Base-by-base conservation (phyloP, 208 protist genomes). In the Trypanosoma melophagium region DNA sequence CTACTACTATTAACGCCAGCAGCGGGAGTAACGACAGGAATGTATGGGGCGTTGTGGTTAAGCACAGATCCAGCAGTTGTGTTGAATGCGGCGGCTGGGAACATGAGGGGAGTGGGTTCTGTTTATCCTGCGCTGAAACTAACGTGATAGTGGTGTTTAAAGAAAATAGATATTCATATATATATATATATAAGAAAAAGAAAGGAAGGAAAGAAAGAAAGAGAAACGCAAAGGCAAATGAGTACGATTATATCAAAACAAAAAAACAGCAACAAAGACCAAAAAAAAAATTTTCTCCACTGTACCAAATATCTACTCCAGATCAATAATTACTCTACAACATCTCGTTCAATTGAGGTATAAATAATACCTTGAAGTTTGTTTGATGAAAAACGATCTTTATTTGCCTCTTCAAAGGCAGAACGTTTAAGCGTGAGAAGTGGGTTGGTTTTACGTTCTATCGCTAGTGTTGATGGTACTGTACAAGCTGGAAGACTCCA, bases 401-500 rank as follows among this genome's bases (percentile, higher is more conserved):
- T 70, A 24, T 53, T 40, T 7, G 64, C 42, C 42, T 42, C 40
- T 24, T 76, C 74, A 21, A 93, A 74, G 42, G 67, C 76, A 25
- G 62, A 70, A 7, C 69, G 60, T n/a, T 77, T 72, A 31, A 91
- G 51, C 13, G 84, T 91, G 19, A 95, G 76, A 16, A 93, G 74
- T 25, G 86, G 76, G 51, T 95, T 95, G 35, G 87, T 78, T 21
- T 21, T 63, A 58, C 74, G 79, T 59, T 93, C 85, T 21, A 89
- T 53, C 12, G 66, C 74, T 2, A 95, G 58, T 16, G 84, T 92
- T 8, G 86, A 77, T 22, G 86, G 89, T 14, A 95, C 65, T 8
- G 79, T 92, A 69, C 80, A 93, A 8, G 69, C 63, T 3, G 86
- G 86, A 12, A 92, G 60, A 19, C 41, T 49, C 58, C 61, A 35